Conservation (phyloP, 1,284 basidiomycete species). For the Veloboletus limbatus region DNA sequence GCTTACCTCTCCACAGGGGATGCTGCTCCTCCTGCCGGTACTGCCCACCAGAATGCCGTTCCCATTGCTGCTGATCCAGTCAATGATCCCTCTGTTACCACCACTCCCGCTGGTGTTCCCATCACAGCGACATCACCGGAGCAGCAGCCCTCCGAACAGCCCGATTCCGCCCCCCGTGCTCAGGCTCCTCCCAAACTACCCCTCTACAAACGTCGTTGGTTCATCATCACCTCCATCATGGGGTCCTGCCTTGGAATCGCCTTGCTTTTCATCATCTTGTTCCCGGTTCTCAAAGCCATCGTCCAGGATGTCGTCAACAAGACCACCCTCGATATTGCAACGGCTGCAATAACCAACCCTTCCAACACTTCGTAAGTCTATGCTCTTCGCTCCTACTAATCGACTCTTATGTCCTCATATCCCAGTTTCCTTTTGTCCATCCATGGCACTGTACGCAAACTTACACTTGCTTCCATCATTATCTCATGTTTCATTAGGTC, state of each 20-base stretch:
- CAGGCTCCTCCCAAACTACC: constrained; percentile 23
- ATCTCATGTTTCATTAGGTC: constrained; percentile 39
- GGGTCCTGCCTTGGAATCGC: constrained; percentile 50
- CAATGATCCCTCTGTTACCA: too few relatives aligned
- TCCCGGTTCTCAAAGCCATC: constrained; percentile 63
- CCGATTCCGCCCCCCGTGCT: constrained; percentile 9
- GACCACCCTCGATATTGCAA: constrained; percentile 49
- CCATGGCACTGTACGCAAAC: constrained; percentile 41
- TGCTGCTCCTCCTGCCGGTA: constrained; percentile 39
- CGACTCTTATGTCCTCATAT: constrained; percentile 1
- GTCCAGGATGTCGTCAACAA: constrained; percentile 59
- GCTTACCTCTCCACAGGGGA: constrained; percentile 34
- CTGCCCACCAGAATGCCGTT: constrained; percentile 18
- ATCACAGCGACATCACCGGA: constrained; percentile 6
- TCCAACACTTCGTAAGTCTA: constrained; percentile 51
- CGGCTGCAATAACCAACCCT: constrained; percentile 48
- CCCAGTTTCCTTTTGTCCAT: constrained; percentile 49
- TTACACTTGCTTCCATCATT: neutral
- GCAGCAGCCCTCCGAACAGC: constrained; percentile 36
- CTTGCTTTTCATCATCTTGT: constrained; percentile 61
- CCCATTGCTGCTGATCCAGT: constrained; percentile 18
- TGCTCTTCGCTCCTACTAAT: neutral
- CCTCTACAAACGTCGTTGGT: constrained; percentile 41
- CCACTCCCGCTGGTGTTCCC: too few relatives aligned
- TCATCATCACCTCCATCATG: constrained; percentile 44